Conservation (phyloP, 2,329 filamentous ascomycete species). For the Diplodia intermedia region DNA sequence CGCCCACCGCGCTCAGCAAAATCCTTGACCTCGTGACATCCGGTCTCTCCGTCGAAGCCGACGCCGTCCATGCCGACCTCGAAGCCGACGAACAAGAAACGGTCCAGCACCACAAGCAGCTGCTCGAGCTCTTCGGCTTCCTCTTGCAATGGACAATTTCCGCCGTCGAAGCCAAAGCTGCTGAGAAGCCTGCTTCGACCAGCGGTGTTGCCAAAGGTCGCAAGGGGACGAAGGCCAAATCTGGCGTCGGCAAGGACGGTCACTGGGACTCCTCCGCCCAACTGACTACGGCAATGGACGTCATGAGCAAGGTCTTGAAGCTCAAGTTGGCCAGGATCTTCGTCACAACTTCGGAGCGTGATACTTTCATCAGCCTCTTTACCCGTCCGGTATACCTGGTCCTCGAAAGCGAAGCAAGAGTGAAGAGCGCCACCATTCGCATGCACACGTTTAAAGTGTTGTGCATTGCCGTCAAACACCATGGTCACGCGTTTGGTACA, state of each 20-base stretch:
- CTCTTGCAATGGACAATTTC: slow-evolving; percentile 94
- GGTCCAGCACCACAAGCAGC: slow-evolving; percentile 83
- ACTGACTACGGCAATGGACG: slow-evolving; percentile 85
- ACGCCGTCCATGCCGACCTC: slow-evolving; percentile 82
- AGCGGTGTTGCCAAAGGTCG: slow-evolving; percentile 75
- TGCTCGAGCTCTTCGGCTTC: slow-evolving; percentile 94
- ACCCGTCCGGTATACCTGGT: slow-evolving; percentile 93
- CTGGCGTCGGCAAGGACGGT: slow-evolving; percentile 68
- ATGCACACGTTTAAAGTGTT: slow-evolving; percentile 98
- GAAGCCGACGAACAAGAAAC: slow-evolving; percentile 91
- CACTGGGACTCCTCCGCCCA: slow-evolving; percentile 89
- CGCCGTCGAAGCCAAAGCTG: slow-evolving; percentile 90
- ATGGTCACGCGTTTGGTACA: slow-evolving; percentile 92
- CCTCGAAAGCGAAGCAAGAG: slow-evolving; percentile 89
- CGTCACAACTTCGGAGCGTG: slow-evolving; percentile 91
- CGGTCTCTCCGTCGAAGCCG: slow-evolving; percentile 83
- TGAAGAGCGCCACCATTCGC: slow-evolving; percentile 85
- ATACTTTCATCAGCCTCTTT: slow-evolving; percentile 91
- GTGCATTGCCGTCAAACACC: slow-evolving; percentile 95
- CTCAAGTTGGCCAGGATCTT: slow-evolving; percentile 93
- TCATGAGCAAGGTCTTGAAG: slow-evolving; percentile 95
- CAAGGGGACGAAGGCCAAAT: slow-evolving; percentile 75
- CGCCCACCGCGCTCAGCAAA: slow-evolving; percentile 85
- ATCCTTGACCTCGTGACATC: slow-evolving; percentile 90
- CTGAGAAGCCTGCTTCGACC: slow-evolving; percentile 82